These are phyloP conservation scores for Raffaelea arxii DNA, from an alignment of 2,329 filamentous ascomycete genomes.

Conservation along the genomic window DNA sequence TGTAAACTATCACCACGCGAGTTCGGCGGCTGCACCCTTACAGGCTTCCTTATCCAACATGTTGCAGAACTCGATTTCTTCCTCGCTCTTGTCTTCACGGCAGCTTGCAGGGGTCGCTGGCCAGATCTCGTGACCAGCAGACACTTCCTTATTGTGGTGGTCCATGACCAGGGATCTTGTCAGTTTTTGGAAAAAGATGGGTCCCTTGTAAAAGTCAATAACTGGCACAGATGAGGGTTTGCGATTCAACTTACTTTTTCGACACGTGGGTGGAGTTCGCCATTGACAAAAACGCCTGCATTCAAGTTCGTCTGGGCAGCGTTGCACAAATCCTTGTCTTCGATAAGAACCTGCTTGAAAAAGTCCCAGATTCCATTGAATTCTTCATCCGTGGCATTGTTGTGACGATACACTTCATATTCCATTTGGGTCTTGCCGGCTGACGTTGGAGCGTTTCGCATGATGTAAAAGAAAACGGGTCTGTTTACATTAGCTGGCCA, in stretches of 20 bases:
- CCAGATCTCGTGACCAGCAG: constrained; percentile 16
- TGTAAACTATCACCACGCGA: neutral
- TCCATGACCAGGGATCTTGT: constrained; percentile 16
- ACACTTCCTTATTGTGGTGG: constrained; percentile 16
- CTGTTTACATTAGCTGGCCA: neutral
- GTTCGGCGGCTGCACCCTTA: neutral
- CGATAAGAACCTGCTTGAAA: constrained; percentile 54
- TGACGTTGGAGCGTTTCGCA: constrained; percentile 47
- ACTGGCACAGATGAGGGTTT: too few relatives aligned
- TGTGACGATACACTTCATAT: constrained; percentile 56
- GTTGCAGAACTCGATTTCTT: neutral
- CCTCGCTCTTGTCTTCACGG: neutral
- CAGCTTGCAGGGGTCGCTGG: neutral
- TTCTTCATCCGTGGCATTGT: constrained; percentile 45
- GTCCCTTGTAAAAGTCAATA: too few relatives aligned
- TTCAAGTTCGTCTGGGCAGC: constrained; percentile 52
- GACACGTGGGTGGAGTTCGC: constrained; percentile 54
- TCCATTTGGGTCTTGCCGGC: constrained; percentile 43
- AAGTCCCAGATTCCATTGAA: constrained; percentile 48
- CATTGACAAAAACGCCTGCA: constrained; percentile 51
- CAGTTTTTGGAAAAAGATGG: constrained; percentile 33
- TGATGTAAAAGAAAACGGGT: constrained; percentile 48
- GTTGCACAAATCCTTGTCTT: constrained; percentile 54
- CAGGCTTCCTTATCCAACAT: neutral
- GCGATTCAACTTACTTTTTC: too few relatives aligned